These are phyloP conservation scores for Rhizophagus clarus DNA, from an alignment of 192 early-diverging fungal species.

Conservation along the genomic window DNA sequence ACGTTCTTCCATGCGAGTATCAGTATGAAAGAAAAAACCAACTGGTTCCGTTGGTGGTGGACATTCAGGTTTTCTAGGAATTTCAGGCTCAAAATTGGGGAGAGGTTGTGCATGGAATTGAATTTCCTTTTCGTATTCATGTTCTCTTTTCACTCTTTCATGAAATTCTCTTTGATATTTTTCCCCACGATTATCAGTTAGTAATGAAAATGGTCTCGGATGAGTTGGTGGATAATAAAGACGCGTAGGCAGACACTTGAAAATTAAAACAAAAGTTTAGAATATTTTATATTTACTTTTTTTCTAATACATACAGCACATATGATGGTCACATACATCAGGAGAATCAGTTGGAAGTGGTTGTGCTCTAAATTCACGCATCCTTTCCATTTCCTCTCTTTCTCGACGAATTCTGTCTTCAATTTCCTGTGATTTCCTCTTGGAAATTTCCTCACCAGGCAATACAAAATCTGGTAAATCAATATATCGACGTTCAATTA, in stretches of 20 bases:
- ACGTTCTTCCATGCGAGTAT: slow-evolving; percentile 5
- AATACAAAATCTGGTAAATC: background rate
- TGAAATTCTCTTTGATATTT: slow-evolving; percentile 16
- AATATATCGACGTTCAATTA: background rate
- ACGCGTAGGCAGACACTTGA: background rate
- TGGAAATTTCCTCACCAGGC: background rate
- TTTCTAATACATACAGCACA: too few relatives aligned
- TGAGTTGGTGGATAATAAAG: slow-evolving; percentile 7
- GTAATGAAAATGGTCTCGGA: slow-evolving; percentile 22
- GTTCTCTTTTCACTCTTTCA: background rate
- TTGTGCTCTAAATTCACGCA: slow-evolving; percentile 2
- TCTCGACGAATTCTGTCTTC: slow-evolving; percentile 1
- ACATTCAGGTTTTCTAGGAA: slow-evolving; percentile 5
- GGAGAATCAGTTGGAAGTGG: slow-evolving; percentile 16
- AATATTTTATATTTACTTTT: background rate
- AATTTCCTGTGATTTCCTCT: background rate
- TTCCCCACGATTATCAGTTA: slow-evolving; percentile 23
- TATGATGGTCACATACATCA: background rate
- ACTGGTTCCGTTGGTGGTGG: slow-evolving; percentile 17
- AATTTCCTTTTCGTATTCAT: slow-evolving; percentile 3
- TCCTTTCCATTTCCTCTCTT: background rate
- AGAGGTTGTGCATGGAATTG: slow-evolving; percentile 13
- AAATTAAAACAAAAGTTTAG: background rate
- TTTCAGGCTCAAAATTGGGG: slow-evolving; percentile 14
- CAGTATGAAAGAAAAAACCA: slow-evolving; percentile 10